Percentiles rank a stretch among this genome's conserved stretches.
Evolutionary conservation across 2,329 filamentous ascomycete species (phyloP).

Genomic region (Fusarium armeniacum): DNA sequence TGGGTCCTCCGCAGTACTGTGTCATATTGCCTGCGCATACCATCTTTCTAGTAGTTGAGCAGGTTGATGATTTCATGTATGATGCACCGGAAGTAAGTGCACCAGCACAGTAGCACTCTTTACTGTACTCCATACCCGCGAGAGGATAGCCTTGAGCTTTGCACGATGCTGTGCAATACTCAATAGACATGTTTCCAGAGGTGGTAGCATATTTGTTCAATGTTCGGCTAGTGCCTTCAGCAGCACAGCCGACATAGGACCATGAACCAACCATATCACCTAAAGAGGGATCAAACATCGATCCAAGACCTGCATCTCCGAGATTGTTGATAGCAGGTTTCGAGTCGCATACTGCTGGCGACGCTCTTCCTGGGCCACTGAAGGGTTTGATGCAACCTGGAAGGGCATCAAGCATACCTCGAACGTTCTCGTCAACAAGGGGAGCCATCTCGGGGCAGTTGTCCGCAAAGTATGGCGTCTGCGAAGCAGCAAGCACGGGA

Average conservation of each 20-base stretch:
- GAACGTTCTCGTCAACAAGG: conserved; percentile 36
- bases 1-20: conserved; percentile 44
- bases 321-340: conserved; percentile 31
- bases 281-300: conserved; percentile 34
- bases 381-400: conserved; percentile 42
- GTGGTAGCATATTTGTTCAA: conserved; percentile 38
- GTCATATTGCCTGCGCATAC: conserved; percentile 40
- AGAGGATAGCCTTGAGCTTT: conserved; percentile 42
- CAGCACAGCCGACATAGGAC: conserved; percentile 40
- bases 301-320: conserved; percentile 17
- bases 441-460: conserved; percentile 44
- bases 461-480: conserved; percentile 39
- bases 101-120: conserved; percentile 44
- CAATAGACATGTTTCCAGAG: conserved; percentile 38
- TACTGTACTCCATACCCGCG: conserved; percentile 42
- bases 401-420: conserved; percentile 36
- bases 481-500: conserved; percentile 38
- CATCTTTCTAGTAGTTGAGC: conserved; percentile 40
- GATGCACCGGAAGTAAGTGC: conserved; percentile 33
- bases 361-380: conserved; percentile 31
- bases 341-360: conserved; percentile 21
- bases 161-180: conserved; percentile 42
- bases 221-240: conserved; percentile 32
- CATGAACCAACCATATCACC: conserved; percentile 41
- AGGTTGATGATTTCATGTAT: conserved; percentile 35